Evolutionary conservation across 2,329 filamentous ascomycete species (phyloP), one percentile per base, ranked within the genome.

Genomic region (Phyllosticta citribraziliensis): DNA sequence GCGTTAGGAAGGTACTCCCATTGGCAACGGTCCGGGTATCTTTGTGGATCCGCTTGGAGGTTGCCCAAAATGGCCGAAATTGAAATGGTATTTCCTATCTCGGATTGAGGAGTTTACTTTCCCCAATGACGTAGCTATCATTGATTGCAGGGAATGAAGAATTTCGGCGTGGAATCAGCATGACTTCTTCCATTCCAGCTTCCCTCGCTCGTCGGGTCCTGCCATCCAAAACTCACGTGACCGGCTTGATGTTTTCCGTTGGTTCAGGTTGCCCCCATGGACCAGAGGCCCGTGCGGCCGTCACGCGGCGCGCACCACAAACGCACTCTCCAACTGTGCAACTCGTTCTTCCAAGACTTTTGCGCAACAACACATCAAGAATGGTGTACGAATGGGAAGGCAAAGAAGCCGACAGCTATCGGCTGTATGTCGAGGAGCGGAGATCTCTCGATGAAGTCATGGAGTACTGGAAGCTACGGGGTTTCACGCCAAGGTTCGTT

Each of bases 391-490:
- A 62, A 67, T 88, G 85, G 85, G 82, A 84, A 60, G 84, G 83
- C 62, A 87, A 88, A 72, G 79, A 82, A 67, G 80, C 82, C 52
- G 79, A 85, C 65, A 87, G 84, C 75, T 85, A 83, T 72, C 82
- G 84, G 66, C 82, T 94, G 69, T 94, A 91, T 68, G 89, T 93
- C 66, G 83, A 86, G 63, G 87, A 94, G 75, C 84, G 84, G 67
- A 87, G 83, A 75, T 83, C 84, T 51, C 76, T 92, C 62, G 84
- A 88, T 67, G 85, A 92, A 66, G 87, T 94, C 52, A 88, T 89
- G 78, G 80, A 85, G 25, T 85, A 86, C 69, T 86, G 70, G 69
- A 84, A 80, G 65, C 77, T 77, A 61, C 79, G 87, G 76, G 80
- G 83, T 64, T 91, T 91, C 73, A 79, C 83, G 30, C 88, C 89